Conservation (phyloP, 164 flowering plant species). For the Buxus sempervirens region DNA sequence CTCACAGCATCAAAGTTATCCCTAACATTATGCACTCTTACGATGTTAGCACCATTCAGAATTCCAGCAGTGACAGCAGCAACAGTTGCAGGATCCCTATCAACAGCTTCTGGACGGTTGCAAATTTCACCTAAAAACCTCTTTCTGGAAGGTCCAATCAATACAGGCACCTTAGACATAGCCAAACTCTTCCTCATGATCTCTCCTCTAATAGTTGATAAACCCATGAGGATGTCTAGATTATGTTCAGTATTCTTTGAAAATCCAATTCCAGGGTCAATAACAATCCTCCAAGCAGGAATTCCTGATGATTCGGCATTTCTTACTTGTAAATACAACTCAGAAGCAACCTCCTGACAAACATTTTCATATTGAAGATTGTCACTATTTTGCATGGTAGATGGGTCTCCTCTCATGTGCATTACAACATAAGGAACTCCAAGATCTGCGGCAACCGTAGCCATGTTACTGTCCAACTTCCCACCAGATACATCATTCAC, state of each 20-base stretch:
- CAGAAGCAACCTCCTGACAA: constrained; percentile 62
- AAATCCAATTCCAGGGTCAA: constrained; percentile 93
- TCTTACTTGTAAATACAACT: constrained; percentile 41
- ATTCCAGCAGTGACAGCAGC: constrained; percentile 65
- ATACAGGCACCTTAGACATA: constrained; percentile 63
- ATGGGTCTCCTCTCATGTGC: constrained; percentile 94
- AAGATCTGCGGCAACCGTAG: constrained; percentile 50
- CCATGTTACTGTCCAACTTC: constrained; percentile 62
- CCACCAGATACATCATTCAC: constrained; percentile 93
- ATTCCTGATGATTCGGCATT: constrained; percentile 77
- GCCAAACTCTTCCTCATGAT: constrained; percentile 63
- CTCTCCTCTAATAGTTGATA: constrained; percentile 49
- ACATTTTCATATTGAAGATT: constrained; percentile 66
- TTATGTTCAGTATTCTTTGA: constrained; percentile 80
- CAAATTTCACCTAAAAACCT: constrained; percentile 82
- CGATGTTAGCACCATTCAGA: constrained; percentile 82
- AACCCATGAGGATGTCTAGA: constrained; percentile 61
- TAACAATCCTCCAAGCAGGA: constrained; percentile 87
- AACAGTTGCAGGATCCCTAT: constrained; percentile 79
- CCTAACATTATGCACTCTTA: constrained; percentile 85
- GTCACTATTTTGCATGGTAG: constrained; percentile 71
- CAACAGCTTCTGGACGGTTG: constrained; percentile 41
- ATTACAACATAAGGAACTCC: constrained; percentile 73
- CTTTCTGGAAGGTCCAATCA: constrained; percentile 91
- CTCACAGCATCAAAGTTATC: constrained; percentile 72